phyloP scores from a whole-genome alignment of 305 asterid species.

The Fraxinus greggii region DNA sequence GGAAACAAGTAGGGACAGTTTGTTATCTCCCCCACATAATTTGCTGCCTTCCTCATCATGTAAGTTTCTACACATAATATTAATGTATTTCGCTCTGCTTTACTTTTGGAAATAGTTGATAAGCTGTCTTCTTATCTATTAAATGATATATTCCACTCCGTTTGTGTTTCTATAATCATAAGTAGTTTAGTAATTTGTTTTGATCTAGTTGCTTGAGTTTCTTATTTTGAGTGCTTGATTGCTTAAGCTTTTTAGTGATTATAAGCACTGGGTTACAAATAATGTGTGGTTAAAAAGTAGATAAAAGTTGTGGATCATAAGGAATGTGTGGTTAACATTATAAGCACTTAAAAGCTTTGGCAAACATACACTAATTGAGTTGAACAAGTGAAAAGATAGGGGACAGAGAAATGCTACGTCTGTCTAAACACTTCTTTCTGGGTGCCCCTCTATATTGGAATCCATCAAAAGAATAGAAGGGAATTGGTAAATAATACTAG shows the following conservation, averaged over 20 bases:
- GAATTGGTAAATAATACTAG: not conserved
- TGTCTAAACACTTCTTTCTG: not conserved
- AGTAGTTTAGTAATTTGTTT: not conserved
- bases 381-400: not conserved
- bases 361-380: not conserved
- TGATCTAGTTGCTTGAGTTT: not conserved
- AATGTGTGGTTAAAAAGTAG: not conserved
- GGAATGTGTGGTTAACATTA: not conserved
- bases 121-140: not conserved
- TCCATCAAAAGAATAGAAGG: not conserved
- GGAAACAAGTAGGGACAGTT: not conserved
- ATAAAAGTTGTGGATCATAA: not conserved
- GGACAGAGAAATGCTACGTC: not conserved
- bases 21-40: conserved; percentile 25
- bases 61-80: conserved; percentile 25
- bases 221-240: not conserved
- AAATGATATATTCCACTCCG: not conserved
- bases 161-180: not conserved
- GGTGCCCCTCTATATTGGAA: not conserved
- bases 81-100: not conserved
- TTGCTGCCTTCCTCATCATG: conserved; percentile 30
- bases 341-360: not conserved
- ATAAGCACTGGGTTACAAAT: not conserved
- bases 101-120: not conserved
- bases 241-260: not conserved